These are phyloP conservation scores for Spathaspora sp. DNA, from an alignment of 1,139 yeast species.

Conservation along the genomic window DNA sequence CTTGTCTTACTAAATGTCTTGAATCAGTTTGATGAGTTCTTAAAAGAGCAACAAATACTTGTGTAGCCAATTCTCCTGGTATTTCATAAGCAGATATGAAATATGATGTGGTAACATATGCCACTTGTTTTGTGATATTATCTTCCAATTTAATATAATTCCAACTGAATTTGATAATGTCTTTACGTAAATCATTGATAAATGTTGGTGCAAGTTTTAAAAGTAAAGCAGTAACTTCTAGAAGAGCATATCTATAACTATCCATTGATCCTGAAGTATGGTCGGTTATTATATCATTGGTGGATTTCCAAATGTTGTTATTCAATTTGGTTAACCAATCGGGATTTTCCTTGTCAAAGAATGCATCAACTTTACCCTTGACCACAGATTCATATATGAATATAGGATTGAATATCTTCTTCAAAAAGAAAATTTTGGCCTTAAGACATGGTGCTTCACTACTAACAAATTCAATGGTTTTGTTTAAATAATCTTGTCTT, in stretches of 20 bases:
- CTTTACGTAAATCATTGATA: constrained; percentile 71
- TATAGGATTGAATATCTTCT: constrained; percentile 63
- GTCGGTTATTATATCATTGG: constrained; percentile 51
- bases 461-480: constrained; percentile 50
- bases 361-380: constrained; percentile 47
- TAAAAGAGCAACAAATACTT: constrained; percentile 85
- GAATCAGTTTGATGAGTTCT: constrained; percentile 88
- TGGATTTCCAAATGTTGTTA: constrained; percentile 70
- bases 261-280: constrained; percentile 74
- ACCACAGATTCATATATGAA: constrained; percentile 61
- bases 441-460: constrained; percentile 42
- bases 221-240: constrained; percentile 78
- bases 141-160: constrained; percentile 89
- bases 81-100: constrained; percentile 90
- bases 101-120: constrained; percentile 83
- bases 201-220: constrained; percentile 66
- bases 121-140: constrained; percentile 85
- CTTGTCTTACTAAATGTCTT: constrained; percentile 78
- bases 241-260: constrained; percentile 69
- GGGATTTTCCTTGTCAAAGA: constrained; percentile 41
- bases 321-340: constrained; percentile 67
- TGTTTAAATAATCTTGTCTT: constrained; percentile 52
- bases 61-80: constrained; percentile 84
- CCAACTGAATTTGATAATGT: constrained; percentile 93
- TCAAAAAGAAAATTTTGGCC: constrained; percentile 64